These are phyloP conservation scores for Helotiales sp. DNA, from an alignment of 2,329 filamentous ascomycete genomes.

Conservation along the genomic window DNA sequence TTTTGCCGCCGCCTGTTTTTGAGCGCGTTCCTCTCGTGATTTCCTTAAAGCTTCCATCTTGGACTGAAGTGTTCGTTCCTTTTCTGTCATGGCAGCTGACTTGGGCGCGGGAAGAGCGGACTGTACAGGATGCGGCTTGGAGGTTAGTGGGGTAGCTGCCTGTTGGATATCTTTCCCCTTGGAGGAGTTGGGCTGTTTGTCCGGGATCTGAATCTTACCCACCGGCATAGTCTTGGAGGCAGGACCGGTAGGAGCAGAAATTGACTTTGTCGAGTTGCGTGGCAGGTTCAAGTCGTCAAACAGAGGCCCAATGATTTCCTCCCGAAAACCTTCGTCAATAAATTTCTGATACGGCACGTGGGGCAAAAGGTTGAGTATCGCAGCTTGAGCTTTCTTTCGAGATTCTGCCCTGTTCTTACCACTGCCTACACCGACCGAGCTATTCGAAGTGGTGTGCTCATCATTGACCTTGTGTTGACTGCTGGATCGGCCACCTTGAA, in stretches of 20 bases:
- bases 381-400: conserved; percentile 60
- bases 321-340: conserved; percentile 70
- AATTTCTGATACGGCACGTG: conserved; percentile 73
- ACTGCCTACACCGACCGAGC: background rate
- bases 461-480: background rate
- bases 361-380: conserved; percentile 63
- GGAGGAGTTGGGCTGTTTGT: too few species aligned
- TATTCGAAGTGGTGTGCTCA: background rate
- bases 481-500: conserved; percentile 2
- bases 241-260: background rate
- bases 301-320: conserved; percentile 58
- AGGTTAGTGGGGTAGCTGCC: background rate
- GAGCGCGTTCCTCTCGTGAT: conserved; percentile 46
- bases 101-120: conserved; percentile 17
- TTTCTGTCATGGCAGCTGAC: conserved; percentile 56
- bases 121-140: background rate
- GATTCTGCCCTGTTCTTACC: conserved; percentile 26
- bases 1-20: conserved; percentile 37
- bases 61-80: conserved; percentile 70
- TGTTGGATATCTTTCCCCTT: background rate
- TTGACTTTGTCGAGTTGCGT: conserved; percentile 27
- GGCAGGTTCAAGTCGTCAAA: conserved; percentile 67
- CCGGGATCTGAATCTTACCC: background rate
- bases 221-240: background rate
- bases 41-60: conserved; percentile 76